Conservation (phyloP, 2,329 filamentous ascomycete genomes). For the Neoarthrinium moseri region DNA sequence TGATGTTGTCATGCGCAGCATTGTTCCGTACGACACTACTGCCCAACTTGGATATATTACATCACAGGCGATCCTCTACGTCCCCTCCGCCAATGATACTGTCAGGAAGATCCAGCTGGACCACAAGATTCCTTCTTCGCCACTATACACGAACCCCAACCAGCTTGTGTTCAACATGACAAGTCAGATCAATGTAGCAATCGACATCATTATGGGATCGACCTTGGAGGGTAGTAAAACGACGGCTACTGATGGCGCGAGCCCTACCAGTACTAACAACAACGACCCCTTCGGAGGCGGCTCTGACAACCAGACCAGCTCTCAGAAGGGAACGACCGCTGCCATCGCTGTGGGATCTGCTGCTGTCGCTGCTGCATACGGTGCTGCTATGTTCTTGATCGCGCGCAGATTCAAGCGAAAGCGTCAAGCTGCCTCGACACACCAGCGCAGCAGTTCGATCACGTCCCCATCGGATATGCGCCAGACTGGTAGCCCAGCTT, state of each 20-base stretch:
- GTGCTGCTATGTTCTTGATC: conserved; percentile 90
- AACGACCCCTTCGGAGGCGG: conserved; percentile 41
- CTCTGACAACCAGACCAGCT: conserved; percentile 46
- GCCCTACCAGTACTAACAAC: conserved; percentile 30
- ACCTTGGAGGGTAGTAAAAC: conserved; percentile 38
- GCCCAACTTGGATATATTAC: conserved; percentile 73
- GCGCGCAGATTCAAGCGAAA: conserved; percentile 88
- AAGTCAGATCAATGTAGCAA: conserved; percentile 77
- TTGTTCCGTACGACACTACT: conserved; percentile 76
- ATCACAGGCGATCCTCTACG: conserved; percentile 74
- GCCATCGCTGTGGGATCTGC: conserved; percentile 77
- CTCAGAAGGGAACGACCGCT: conserved; percentile 60
- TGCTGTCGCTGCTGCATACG: conserved; percentile 79
- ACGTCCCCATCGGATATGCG: conserved; percentile 56
- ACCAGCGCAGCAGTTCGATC: conserved; percentile 76
- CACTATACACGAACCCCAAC: conserved; percentile 70
- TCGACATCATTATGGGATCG: conserved; percentile 60
- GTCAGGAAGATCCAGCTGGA: conserved; percentile 68
- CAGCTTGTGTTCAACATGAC: conserved; percentile 71
- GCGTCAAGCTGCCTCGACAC: conserved; percentile 70
- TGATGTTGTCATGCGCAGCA: conserved; percentile 65
- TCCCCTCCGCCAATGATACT: conserved; percentile 68
- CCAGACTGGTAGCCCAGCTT: conserved; percentile 53
- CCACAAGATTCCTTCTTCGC: conserved; percentile 69
- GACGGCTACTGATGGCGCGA: conserved; percentile 35